Percentiles rank a stretch among this genome's conserved stretches.
These are phyloP conservation scores for Mucor racemosus DNA, from an alignment of 371 early-diverging fungal genomes.

Conservation along the genomic window DNA sequence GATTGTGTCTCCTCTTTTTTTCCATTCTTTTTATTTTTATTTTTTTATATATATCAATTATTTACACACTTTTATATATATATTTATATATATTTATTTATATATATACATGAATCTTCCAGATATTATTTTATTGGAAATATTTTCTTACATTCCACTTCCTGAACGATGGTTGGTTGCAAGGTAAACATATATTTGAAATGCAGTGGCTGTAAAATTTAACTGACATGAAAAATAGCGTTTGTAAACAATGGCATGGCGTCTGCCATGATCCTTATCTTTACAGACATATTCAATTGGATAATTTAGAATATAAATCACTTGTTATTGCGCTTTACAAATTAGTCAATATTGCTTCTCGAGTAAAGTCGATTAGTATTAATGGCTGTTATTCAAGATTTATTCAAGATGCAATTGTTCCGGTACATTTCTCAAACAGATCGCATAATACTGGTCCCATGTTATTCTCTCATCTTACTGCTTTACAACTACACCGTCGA, in stretches of 20 bases:
- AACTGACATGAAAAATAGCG: constrained; percentile 23
- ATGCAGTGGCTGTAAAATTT: background rate
- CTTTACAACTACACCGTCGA: constrained; percentile 44
- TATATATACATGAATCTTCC: constrained; percentile 19
- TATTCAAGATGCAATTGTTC: constrained; percentile 46
- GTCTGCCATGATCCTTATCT: constrained; percentile 43
- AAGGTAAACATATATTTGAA: constrained; percentile 8
- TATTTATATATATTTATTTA: too few relatives aligned
- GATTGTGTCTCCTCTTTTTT: background rate
- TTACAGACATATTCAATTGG: constrained; percentile 43
- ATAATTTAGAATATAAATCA: constrained; percentile 47
- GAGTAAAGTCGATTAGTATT: constrained; percentile 44
- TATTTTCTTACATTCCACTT: constrained; percentile 24
- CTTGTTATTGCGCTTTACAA: constrained; percentile 42
- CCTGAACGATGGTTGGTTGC: constrained; percentile 22
- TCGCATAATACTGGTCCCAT: constrained; percentile 13
- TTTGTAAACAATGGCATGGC: constrained; percentile 44
- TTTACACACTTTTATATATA: too few relatives aligned
- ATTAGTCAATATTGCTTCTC: constrained; percentile 37
- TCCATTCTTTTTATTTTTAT: background rate
- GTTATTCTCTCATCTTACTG: constrained; percentile 45
- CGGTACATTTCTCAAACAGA: constrained; percentile 35
- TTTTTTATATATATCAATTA: background rate
- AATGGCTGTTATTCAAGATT: constrained; percentile 48
- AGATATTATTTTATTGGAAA: constrained; percentile 13